Percentiles rank a stretch among this genome's conserved stretches.
Conservation (phyloP, 2,329 filamentous ascomycete species). For the Calonectria naviculata region DNA sequence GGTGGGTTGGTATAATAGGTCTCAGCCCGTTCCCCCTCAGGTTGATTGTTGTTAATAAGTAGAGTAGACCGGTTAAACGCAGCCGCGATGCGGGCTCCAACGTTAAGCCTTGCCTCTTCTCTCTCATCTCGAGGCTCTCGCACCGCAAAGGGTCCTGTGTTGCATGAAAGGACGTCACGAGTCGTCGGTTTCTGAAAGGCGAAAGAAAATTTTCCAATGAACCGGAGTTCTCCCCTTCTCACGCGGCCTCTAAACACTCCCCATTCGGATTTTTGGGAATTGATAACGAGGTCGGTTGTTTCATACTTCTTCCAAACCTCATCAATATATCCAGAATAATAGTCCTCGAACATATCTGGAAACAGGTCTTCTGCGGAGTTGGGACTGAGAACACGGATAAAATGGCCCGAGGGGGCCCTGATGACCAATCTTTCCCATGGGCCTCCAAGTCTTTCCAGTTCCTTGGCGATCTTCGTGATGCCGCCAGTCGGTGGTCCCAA, state of each 20-base stretch:
- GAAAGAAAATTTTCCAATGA: slow-evolving; percentile 50
- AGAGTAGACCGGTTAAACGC: slow-evolving; percentile 81
- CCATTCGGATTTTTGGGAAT: slow-evolving; percentile 64
- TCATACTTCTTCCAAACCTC: slow-evolving; percentile 64
- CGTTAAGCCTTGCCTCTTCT: slow-evolving; percentile 62
- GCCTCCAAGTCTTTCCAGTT: slow-evolving; percentile 56
- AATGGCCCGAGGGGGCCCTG: slow-evolving; percentile 48
- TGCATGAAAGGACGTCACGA: slow-evolving; percentile 63
- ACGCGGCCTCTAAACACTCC: slow-evolving; percentile 60
- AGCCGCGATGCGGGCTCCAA: slow-evolving; percentile 79
- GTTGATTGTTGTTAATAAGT: slow-evolving; percentile 62
- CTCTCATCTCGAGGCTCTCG: background rate
- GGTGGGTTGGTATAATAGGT: slow-evolving; percentile 64
- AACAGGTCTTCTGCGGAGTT: slow-evolving; percentile 60
- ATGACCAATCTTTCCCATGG: slow-evolving; percentile 66
- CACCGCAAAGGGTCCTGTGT: slow-evolving; percentile 64
- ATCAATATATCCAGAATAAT: slow-evolving; percentile 63
- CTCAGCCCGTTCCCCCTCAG: slow-evolving; percentile 58
- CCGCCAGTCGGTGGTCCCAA: slow-evolving; percentile 60
- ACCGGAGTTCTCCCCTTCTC: slow-evolving; percentile 50
- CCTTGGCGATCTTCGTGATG: slow-evolving; percentile 56
- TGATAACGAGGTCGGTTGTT: slow-evolving; percentile 56
- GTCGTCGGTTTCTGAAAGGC: slow-evolving; percentile 59
- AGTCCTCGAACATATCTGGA: slow-evolving; percentile 58
- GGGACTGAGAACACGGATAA: slow-evolving; percentile 64